Evolutionary conservation across 2,329 filamentous ascomycete species (phyloP).

Genomic region (Aspergillus ochraceus): DNA sequence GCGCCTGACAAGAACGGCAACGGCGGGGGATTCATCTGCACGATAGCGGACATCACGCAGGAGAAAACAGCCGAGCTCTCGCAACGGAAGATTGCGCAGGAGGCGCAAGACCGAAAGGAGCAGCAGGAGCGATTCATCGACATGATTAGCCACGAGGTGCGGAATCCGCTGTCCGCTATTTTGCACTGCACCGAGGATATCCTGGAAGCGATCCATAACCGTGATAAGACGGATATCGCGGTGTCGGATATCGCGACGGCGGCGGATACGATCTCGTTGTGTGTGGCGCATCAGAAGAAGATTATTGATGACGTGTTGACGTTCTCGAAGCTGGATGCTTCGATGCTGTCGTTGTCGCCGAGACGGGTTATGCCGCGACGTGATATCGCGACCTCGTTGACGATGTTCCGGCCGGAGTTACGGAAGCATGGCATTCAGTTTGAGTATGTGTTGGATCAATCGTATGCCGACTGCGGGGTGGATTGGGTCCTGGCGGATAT

Average conservation of each 20-base stretch:
- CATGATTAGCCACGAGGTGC: constrained; percentile 61
- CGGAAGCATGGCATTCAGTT: constrained; percentile 68
- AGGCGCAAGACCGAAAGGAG: constrained; percentile 76
- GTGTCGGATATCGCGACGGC: constrained; percentile 67
- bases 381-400: constrained; percentile 66
- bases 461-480: constrained; percentile 58
- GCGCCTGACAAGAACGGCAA: neutral
- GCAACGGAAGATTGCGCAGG: constrained; percentile 73
- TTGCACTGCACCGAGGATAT: constrained; percentile 58
- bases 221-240: constrained; percentile 29
- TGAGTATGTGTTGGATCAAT: constrained; percentile 62
- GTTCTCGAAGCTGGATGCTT: constrained; percentile 73
- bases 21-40: constrained; percentile 23
- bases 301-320: constrained; percentile 76
- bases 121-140: constrained; percentile 82
- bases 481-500: constrained; percentile 72
- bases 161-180: constrained; percentile 59
- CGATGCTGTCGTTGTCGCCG: constrained; percentile 70
- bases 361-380: constrained; percentile 66
- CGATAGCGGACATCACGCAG: constrained; percentile 78
- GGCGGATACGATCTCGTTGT: constrained; percentile 74
- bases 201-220: constrained; percentile 20
- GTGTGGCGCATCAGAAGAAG: constrained; percentile 76
- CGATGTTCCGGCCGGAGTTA: constrained; percentile 77
- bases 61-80: constrained; percentile 83